A percentile compares a stretch with the other conserved stretches of the same genome.
These are phyloP conservation scores for Corinectria fuckeliana DNA, from an alignment of 2,329 filamentous ascomycete genomes.

Conservation along the genomic window DNA sequence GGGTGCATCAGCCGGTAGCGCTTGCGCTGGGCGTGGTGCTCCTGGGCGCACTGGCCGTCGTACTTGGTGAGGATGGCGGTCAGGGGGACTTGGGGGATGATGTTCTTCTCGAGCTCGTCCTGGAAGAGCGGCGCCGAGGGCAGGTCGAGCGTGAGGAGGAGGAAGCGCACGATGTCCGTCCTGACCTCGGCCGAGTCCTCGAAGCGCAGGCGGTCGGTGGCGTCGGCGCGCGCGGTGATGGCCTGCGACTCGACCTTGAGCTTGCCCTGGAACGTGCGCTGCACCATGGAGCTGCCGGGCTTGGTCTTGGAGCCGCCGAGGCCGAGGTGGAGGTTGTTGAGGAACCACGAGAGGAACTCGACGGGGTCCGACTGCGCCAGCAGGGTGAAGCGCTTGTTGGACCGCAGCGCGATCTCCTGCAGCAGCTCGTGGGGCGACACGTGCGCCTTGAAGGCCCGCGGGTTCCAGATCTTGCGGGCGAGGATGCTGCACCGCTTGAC, in stretches of 20 bases:
- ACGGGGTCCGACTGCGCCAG: conserved; percentile 93
- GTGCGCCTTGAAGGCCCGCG: conserved; percentile 92
- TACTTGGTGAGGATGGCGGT: conserved; percentile 88
- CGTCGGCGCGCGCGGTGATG: conserved; percentile 90
- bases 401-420: conserved; percentile 89
- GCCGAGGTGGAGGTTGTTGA: conserved; percentile 92
- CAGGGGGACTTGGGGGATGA: conserved; percentile 91
- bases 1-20: conserved; percentile 91
- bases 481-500: conserved; percentile 88
- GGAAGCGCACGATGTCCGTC: conserved; percentile 78
- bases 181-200: conserved; percentile 87
- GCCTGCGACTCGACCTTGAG: conserved; percentile 92
- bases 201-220: conserved; percentile 86
- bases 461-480: conserved; percentile 97
- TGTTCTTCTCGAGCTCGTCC: conserved; percentile 91
- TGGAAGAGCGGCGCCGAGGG: conserved; percentile 94
- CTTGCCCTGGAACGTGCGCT: conserved; percentile 91
- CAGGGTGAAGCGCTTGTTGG: conserved; percentile 90
- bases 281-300: conserved; percentile 83
- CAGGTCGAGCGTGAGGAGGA: conserved; percentile 92
- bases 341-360: conserved; percentile 96
- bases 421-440: conserved; percentile 97
- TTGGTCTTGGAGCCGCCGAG: conserved; percentile 90
- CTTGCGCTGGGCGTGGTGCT: conserved; percentile 86
- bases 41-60: conserved; percentile 85